These are phyloP conservation scores for Aspergillus viridinutans DNA, from an alignment of 2,329 filamentous ascomycete genomes.

Conservation along the genomic window DNA sequence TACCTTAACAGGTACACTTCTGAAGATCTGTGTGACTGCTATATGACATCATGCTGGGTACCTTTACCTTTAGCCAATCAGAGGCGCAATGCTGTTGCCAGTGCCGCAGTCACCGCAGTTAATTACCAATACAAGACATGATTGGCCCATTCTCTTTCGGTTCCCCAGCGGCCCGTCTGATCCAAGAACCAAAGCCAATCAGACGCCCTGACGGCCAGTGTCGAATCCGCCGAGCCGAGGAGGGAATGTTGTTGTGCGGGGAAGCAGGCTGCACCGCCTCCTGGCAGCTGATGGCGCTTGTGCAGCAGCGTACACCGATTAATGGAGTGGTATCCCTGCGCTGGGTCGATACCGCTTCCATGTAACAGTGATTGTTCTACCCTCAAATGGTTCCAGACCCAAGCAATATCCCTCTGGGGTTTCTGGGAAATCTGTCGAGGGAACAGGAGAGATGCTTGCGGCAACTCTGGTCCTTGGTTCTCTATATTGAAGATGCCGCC, in stretches of 20 bases:
- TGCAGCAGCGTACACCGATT: background rate
- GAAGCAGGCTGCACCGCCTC: background rate
- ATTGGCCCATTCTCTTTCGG: background rate
- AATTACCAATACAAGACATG: background rate
- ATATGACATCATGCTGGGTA: background rate
- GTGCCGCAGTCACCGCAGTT: too few species aligned
- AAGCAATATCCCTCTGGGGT: conserved; percentile 44
- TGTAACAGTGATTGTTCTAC: background rate
- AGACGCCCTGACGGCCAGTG: conserved; percentile 12
- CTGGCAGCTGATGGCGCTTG: background rate
- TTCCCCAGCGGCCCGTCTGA: background rate
- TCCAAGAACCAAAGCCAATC: background rate
- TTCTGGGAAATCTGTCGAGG: conserved; percentile 72
- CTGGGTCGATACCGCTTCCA: background rate
- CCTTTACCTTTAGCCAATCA: background rate
- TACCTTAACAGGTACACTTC: too few species aligned
- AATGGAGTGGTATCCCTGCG: background rate
- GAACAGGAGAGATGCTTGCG: conserved; percentile 81
- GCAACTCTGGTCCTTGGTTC: conserved; percentile 71
- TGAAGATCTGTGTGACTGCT: background rate
- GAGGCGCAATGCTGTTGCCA: too few species aligned
- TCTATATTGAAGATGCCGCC: conserved; percentile 50
- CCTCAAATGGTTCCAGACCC: background rate
- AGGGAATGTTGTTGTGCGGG: background rate
- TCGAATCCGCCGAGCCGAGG: conserved; percentile 25